Evolutionary conservation across 2,329 filamentous ascomycete species (phyloP), one percentile per base, ranked within the genome.

Genomic region (Penicillium concentricum): DNA sequence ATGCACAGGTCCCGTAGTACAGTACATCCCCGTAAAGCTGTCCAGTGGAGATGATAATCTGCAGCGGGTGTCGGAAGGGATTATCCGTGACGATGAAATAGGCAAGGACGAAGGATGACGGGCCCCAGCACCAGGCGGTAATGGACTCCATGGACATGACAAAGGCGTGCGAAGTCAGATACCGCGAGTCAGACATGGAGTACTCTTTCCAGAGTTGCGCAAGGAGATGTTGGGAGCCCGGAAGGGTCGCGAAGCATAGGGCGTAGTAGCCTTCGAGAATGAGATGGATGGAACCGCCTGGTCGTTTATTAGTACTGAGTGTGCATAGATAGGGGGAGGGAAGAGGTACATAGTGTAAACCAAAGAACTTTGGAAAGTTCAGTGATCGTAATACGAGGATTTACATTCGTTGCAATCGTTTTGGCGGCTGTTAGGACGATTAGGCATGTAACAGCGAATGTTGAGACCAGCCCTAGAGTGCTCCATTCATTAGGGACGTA

Each of bases 131-230:
- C 88, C 24, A 45, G 42, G 85, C 85, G 2, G 91, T 95, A 55
- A 94, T 83, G 28, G 82, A 84, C 79, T 95, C 91, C 71, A 94
- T 87, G 71, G 88, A 91, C 18, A 94, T 78, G 66, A 92, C 90
- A 66, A 94, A 93, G 2, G 86, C 80, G 68, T 93, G 88, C 13
- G 85, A 84, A 2, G 87, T 90, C 58, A 95, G 77, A 67, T 95
- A 95, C 26, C 91, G 82, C 53, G 90, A 93, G 75, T 95, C 91
- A 2, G 89, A 91, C 35, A 91, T 81, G 4, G 88, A 82, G 71
- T 95, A 95, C 74, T 95, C 91, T 70, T 95, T 95, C 91, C 91
- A 95, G 37, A 94, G 80, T 76, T 95, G 90, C 3, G 86, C 89
- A 57, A 91, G 87, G 13, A 92, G 74, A 39, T 85, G 84, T 67